Base-by-base conservation (phyloP, 2,329 filamentous ascomycete species). In the Coniella vitis region DNA sequence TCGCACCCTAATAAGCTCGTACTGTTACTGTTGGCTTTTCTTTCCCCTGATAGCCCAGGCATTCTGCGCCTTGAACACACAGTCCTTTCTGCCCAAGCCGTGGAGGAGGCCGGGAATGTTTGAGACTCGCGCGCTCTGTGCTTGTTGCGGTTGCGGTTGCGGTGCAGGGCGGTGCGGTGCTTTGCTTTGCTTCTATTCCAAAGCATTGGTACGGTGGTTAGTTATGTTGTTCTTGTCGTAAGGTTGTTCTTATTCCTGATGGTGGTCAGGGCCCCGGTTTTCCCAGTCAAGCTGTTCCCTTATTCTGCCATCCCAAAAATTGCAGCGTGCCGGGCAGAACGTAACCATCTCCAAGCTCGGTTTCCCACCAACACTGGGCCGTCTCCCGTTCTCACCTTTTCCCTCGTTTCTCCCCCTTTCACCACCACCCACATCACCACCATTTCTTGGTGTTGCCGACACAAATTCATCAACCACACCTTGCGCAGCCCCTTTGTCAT, bases 271-370 rank as follows among this genome's bases (percentile, higher is more conserved):
- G 71, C 70, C 71, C 71, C 71, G 69, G 68, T 74, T 74, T 74
- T 73, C 63, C 63, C 61, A 63, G 57, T 35, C n/a, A 25, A 31
- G 25, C 21, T 40, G 45, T 40, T 35, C 57, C 61, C 63, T 65
- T 52, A 29, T 54, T 35, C 42, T 48, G 61, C 65, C 63, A 66
- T 66, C 68, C 66, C 67, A 65, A 65, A 62, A 68, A 66, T 69
- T 67, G 66, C 68, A 68, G 64, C 63, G 65, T 65, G 57, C 58
- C 63, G 62, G 63, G 68, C 70, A 74, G 72, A 72, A 68, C 65
- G 69, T 70, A 73, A 68, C 69, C 70, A 74, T 76, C 72, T 70
- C 72, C 70, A 68, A 62, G 58, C 56, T 47, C 52, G 39, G 49
- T 47, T 42, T 47, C 25, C 25, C 44, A 37, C 45, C 42, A 45